Evolutionary conservation across 306 rosid species (phyloP), one percentile per base, ranked within the genome.

Genomic region (Astragalus glycyphyllos): DNA sequence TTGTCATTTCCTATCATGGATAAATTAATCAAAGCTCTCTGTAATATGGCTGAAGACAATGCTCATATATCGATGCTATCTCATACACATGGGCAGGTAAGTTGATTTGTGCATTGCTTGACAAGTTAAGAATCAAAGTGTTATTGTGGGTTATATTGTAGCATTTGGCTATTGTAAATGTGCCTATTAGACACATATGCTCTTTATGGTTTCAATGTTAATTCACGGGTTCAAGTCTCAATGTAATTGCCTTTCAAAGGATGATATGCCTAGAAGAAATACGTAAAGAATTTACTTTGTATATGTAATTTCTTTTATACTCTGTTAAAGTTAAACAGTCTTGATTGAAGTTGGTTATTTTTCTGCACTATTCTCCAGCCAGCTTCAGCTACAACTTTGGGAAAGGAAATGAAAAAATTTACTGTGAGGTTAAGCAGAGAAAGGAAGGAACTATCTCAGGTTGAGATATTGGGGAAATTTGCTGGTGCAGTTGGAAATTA

Each of bases 401-500:
- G 98, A 69, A 90, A 93, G 87, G 98, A 93, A 90, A 89, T 93
- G 90, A 92, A 92, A 1, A 86, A 87, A 59, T 90, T 92, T 79
- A 92, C 97, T 16, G 84, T 84, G 74, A 88, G 97, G 69, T 77
- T 93, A 73, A 80, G 96, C 75, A 78, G 82, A 77, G 92, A 90
- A 81, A 88, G 89, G 78, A 79, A 75, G 75, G 86, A 85, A 58
- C 58, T 88, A 38, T 84, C 94, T 58, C 77, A 79, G 76, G 84
- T 88, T 77, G 84, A 86, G 72, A 80, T 93, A 37, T 79, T 88
- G 88, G 96, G 98, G 63, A 93, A 93, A 77, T 84, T 90, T 81
- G 98, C 97, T 7, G 96, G 98, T 78, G 98, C 98, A 0, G 98
- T 93, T 78, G 97, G 97, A 72, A 93, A 90, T 73, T 93, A 93